Percentiles rank a stretch among this genome's conserved stretches.
These are phyloP conservation scores for Xylariales sp. DNA, from an alignment of 2,329 filamentous ascomycete species.

Conservation along the genomic window DNA sequence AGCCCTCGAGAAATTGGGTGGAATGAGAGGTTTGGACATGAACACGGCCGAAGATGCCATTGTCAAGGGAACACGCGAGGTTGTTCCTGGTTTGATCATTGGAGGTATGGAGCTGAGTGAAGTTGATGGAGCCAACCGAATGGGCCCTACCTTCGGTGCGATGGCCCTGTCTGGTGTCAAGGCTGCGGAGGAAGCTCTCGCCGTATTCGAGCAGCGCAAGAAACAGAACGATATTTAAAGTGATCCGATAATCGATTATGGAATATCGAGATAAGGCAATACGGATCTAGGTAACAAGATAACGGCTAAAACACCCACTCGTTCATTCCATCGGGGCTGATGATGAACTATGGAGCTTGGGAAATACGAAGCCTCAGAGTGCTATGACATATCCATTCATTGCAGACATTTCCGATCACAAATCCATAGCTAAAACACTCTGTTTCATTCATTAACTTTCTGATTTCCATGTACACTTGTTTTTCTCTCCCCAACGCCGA, in stretches of 20 bases:
- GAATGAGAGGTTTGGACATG: conserved; percentile 94
- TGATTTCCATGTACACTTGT: no score
- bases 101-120: conserved; percentile 92
- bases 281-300: neutral
- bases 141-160: conserved; percentile 60
- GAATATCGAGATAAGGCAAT: no score
- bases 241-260: neutral
- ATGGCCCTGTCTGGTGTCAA: conserved; percentile 87
- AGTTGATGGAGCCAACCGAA: conserved; percentile 85
- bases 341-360: no score
- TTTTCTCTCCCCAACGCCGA: no score
- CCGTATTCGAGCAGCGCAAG: conserved; percentile 72
- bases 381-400: no score
- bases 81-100: conserved; percentile 84
- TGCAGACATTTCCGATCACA: no score
- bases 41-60: conserved; percentile 87
- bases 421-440: no score
- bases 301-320: neutral
- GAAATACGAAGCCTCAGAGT: no score
- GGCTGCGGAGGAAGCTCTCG: conserved; percentile 81
- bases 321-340: neutral
- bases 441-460: no score
- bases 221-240: conserved; percentile 63
- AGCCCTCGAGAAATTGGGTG: conserved; percentile 74
- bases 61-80: conserved; percentile 84